These are phyloP conservation scores for Mycosphaerella sp. DNA, from an alignment of 2,329 filamentous ascomycete genomes.

Conservation along the genomic window DNA sequence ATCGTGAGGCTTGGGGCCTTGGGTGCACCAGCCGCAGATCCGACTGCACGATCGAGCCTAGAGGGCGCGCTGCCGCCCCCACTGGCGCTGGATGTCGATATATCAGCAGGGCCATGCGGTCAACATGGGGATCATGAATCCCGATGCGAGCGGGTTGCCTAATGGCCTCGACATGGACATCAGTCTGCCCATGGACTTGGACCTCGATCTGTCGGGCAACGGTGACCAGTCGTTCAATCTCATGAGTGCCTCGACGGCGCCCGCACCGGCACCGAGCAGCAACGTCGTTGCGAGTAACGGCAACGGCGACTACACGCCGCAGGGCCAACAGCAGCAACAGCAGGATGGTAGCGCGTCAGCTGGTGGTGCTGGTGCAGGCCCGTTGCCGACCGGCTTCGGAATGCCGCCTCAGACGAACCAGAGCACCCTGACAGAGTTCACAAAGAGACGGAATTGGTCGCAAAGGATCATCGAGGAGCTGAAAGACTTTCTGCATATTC, in stretches of 20 bases:
- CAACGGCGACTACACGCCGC: slow-evolving; percentile 14
- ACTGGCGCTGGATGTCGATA: slow-evolving; percentile 19
- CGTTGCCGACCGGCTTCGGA: slow-evolving; percentile 51
- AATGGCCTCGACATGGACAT: slow-evolving; percentile 42
- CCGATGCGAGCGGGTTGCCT: slow-evolving; percentile 33
- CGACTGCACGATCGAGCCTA: slow-evolving; percentile 20
- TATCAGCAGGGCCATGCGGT: slow-evolving; percentile 17
- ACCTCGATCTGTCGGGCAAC: slow-evolving; percentile 29
- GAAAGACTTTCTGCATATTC: slow-evolving; percentile 79
- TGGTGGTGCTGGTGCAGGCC: slow-evolving; percentile 46
- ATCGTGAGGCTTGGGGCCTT: slow-evolving; percentile 16
- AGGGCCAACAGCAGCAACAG: slow-evolving; percentile 28
- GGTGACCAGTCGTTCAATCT: slow-evolving; percentile 25
- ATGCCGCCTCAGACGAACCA: slow-evolving; percentile 39
- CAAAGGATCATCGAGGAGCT: slow-evolving; percentile 85
- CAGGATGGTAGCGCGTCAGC: slow-evolving; percentile 31
- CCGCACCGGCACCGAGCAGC: slow-evolving; percentile 16
- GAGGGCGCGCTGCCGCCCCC: slow-evolving; percentile 13
- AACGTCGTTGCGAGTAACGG: slow-evolving; percentile 23
- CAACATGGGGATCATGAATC: slow-evolving; percentile 18
- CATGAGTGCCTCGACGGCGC: slow-evolving; percentile 20
- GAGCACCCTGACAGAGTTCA: slow-evolving; percentile 60
- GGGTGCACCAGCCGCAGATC: slow-evolving; percentile 16
- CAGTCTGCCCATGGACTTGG: slow-evolving; percentile 44
- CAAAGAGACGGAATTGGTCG: slow-evolving; percentile 70